phyloP scores from a whole-genome alignment of 1,284 basidiomycete species.

The Termitomyces sp. region DNA sequence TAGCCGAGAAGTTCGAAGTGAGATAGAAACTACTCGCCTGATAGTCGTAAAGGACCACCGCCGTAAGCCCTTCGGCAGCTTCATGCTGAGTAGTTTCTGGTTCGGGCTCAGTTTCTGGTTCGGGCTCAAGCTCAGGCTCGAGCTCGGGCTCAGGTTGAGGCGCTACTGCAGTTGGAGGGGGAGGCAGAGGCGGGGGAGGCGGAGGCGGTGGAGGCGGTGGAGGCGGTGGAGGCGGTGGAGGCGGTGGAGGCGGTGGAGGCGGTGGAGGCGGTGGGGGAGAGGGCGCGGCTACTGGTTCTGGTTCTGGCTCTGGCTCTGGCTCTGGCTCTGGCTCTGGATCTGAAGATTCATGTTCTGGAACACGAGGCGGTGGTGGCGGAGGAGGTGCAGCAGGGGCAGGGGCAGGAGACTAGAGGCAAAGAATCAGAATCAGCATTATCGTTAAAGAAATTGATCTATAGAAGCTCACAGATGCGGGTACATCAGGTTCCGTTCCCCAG shows the following conservation, averaged over 20 bases:
- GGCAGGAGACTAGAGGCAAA: slow-evolving; percentile 30
- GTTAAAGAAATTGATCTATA: neutral
- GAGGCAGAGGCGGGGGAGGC: slow-evolving; percentile 37
- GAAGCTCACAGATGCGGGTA: slow-evolving; percentile 15
- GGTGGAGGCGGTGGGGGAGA: no score
- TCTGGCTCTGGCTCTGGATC: slow-evolving; percentile 33
- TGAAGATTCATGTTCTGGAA: slow-evolving; percentile 23
- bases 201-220: slow-evolving; percentile 18
- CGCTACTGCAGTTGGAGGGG: slow-evolving; percentile 34
- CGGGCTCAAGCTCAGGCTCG: slow-evolving; percentile 3
- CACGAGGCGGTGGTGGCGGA: slow-evolving; percentile 16
- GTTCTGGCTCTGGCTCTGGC: slow-evolving; percentile 28
- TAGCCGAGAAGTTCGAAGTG: neutral
- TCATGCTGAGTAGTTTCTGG: slow-evolving; percentile 26
- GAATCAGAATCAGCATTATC: slow-evolving; percentile 14
- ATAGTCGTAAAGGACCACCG: slow-evolving; percentile 74
- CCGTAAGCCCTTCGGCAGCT: slow-evolving; percentile 49
- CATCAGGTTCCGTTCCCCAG: slow-evolving; percentile 25
- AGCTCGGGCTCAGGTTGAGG: neutral
- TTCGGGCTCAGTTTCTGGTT: slow-evolving; percentile 25
- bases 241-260: no score
- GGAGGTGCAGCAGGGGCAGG: slow-evolving; percentile 18
- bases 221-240: slow-evolving; percentile 7
- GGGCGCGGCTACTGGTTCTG: slow-evolving; percentile 16
- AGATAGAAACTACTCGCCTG: slow-evolving; percentile 39